Percentiles rank a stretch among this genome's conserved stretches.
Conservation (phyloP, 1,284 basidiomycete genomes). For the Grifola frondosa region DNA sequence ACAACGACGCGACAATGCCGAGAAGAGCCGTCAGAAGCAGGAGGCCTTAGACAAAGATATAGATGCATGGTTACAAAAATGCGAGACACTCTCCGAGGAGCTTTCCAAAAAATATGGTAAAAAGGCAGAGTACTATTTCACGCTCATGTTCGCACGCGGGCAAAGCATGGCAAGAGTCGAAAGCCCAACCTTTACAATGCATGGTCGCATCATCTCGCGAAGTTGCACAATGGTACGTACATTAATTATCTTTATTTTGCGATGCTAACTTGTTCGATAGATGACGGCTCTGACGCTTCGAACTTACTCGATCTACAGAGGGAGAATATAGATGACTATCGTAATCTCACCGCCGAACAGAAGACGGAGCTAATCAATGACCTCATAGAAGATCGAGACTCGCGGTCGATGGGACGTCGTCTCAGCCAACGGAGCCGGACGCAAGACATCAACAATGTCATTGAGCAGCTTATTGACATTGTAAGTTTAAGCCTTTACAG, state of each 20-base stretch:
- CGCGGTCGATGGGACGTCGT: neutral
- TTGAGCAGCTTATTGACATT: neutral
- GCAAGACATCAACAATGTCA: neutral
- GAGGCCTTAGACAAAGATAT: neutral
- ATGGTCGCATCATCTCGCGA: conserved; percentile 5
- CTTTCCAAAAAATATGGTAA: conserved; percentile 1
- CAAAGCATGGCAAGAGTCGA: neutral
- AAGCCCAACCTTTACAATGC: conserved; percentile 8
- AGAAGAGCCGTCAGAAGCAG: neutral
- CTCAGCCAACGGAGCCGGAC: neutral
- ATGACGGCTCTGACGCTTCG: neutral
- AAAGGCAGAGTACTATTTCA: conserved; percentile 3
- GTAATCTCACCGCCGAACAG: neutral
- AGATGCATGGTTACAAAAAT: neutral
- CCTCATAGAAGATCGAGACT: neutral
- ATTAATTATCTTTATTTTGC: conserved; percentile 1
- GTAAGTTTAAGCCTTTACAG: neutral
- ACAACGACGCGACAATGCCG: neutral
- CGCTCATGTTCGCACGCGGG: conserved; percentile 6
- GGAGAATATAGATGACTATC: conserved; percentile 1
- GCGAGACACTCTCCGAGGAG: neutral
- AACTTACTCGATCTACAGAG: neutral
- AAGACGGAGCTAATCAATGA: neutral
- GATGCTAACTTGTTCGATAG: no score
- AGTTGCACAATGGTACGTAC: conserved; percentile 4